A percentile compares a stretch with the other conserved stretches of the same genome.
These are phyloP conservation scores for Monosporascus sp. DNA, from an alignment of 2,329 filamentous ascomycete genomes.

Conservation along the genomic window DNA sequence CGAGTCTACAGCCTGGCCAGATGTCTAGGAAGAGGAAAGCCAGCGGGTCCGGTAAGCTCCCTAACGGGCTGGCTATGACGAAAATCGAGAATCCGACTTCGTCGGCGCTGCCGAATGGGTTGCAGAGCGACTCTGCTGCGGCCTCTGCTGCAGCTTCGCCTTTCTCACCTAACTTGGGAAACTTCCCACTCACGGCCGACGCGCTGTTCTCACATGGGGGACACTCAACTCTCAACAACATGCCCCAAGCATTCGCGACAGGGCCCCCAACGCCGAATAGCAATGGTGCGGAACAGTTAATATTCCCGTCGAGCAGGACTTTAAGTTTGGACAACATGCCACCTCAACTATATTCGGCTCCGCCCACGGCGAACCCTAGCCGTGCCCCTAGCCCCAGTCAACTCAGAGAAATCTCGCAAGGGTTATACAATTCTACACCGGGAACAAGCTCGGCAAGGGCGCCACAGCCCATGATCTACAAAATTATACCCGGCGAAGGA, in stretches of 20 bases:
- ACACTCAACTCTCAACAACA: conserved; percentile 17
- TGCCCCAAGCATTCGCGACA: conserved; percentile 41
- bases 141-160: conserved; percentile 43
- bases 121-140: conserved; percentile 20
- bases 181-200: conserved; percentile 36
- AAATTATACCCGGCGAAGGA: conserved; percentile 77
- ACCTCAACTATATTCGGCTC: conserved; percentile 64
- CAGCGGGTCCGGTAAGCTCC: conserved; percentile 63
- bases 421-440: conserved; percentile 45
- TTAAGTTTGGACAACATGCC: conserved; percentile 61
- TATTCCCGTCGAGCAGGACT: conserved; percentile 54
- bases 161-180: conserved; percentile 42
- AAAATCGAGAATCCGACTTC: conserved; percentile 57
- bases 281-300: conserved; percentile 46
- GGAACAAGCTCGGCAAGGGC: conserved; percentile 41
- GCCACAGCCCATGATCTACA: conserved; percentile 63
- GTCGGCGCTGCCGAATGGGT: conserved; percentile 29
- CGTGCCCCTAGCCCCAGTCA: conserved; percentile 68
- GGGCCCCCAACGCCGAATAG: conserved; percentile 63
- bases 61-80: conserved; percentile 75
- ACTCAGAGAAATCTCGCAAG: conserved; percentile 35
- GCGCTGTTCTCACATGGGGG: conserved; percentile 23
- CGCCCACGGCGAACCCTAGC: conserved; percentile 67
- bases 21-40: conserved; percentile 77
- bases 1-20: conserved; percentile 58